These are phyloP conservation scores for Irpex rosettiformis DNA, from an alignment of 1,284 basidiomycete species.

Conservation along the genomic window DNA sequence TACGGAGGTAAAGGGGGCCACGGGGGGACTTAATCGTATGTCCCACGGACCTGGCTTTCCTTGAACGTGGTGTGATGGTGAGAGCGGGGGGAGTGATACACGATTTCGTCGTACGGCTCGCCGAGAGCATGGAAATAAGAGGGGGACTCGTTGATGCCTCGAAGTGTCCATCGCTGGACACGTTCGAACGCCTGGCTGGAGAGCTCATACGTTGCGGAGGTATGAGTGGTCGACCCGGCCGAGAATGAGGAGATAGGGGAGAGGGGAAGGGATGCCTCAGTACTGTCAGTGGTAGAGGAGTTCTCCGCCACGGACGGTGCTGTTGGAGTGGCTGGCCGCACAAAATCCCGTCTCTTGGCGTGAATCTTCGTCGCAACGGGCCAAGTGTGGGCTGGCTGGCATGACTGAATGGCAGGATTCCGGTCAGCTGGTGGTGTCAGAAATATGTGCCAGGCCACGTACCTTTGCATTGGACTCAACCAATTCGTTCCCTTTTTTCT, in stretches of 20 bases:
- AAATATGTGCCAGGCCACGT: background rate
- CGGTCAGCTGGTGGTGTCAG: background rate
- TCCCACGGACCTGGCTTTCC: conserved; percentile 8
- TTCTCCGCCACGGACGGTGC: background rate
- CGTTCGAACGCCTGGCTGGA: conserved; percentile 7
- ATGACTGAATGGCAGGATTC: background rate
- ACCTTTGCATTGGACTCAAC: background rate
- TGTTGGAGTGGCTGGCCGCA: background rate
- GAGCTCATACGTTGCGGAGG: conserved; percentile 3
- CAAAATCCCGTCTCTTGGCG: background rate
- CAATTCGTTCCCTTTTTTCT: conserved; percentile 17
- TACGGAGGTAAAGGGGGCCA: background rate
- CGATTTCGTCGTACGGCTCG: conserved; percentile 2
- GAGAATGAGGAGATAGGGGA: background rate
- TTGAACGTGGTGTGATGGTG: background rate
- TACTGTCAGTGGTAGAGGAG: conserved; percentile 1
- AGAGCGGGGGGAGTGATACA: conserved; percentile 3
- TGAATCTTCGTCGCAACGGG: background rate
- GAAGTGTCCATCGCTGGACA: background rate
- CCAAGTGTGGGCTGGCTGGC: background rate
- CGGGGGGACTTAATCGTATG: background rate
- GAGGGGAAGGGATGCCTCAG: background rate
- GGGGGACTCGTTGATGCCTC: background rate
- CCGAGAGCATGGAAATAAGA: background rate
- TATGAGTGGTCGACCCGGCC: background rate